Conservation (phyloP, 495 filamentous ascomycete genomes). For the Hyaloscypha variabilis region DNA sequence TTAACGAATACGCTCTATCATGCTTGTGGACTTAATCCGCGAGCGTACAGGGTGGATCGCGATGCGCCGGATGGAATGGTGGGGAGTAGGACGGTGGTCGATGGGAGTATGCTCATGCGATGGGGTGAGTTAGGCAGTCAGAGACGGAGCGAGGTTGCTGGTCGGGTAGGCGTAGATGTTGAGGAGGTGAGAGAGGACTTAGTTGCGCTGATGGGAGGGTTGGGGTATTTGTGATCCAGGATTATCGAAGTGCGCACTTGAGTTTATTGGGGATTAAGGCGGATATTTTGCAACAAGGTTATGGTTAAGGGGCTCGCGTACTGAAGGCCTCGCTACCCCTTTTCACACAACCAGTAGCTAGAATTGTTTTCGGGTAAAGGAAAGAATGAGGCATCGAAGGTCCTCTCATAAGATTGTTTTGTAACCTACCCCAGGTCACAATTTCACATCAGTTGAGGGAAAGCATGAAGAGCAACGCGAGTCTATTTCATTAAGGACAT, state of each 20-base stretch:
- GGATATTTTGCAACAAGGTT: too few relatives aligned
- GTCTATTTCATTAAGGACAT: slow-evolving; percentile 23
- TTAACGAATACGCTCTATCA: slow-evolving; percentile 76
- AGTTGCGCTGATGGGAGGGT: slow-evolving; percentile 37
- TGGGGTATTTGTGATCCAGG: slow-evolving; percentile 34
- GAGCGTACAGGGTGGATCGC: slow-evolving; percentile 61
- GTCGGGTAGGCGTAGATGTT: slow-evolving; percentile 64
- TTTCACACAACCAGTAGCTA: not conserved
- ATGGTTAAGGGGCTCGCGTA: too few relatives aligned
- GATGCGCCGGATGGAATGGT: slow-evolving; percentile 34
- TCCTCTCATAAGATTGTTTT: not conserved
- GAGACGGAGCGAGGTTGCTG: slow-evolving; percentile 68
- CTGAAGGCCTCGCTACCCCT: not conserved
- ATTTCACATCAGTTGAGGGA: not conserved
- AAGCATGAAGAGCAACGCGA: slow-evolving; percentile 8
- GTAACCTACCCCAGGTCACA: not conserved
- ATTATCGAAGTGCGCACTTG: too few relatives aligned
- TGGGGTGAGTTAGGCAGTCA: slow-evolving; percentile 73
- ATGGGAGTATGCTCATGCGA: slow-evolving; percentile 54
- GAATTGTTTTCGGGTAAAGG: not conserved
- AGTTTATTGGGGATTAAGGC: too few relatives aligned
- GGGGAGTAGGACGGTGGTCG: slow-evolving; percentile 51
- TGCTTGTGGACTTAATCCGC: slow-evolving; percentile 78
- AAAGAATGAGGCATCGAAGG: not conserved
- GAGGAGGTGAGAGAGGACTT: slow-evolving; percentile 64